These are phyloP conservation scores for Lasiodiplodia sp. DNA, from an alignment of 2,329 filamentous ascomycete genomes.

Conservation along the genomic window DNA sequence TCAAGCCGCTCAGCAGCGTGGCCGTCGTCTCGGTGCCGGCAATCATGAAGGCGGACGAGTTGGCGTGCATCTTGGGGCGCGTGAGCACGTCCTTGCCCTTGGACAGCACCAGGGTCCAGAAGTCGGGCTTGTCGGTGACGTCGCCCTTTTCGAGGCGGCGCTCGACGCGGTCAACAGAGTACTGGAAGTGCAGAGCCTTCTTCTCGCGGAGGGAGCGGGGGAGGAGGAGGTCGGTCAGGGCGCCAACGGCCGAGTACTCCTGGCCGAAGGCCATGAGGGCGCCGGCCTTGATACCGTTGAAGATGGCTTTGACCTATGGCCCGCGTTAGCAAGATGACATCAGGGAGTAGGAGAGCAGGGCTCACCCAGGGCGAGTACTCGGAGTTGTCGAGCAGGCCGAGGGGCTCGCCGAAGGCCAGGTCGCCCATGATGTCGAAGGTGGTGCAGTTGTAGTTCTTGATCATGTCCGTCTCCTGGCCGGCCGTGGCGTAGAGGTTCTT, in stretches of 20 bases:
- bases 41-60: constrained; percentile 34
- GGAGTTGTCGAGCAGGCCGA: constrained; percentile 33
- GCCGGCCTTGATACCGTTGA: constrained; percentile 35
- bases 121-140: constrained; percentile 24
- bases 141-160: neutral
- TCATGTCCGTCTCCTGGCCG: constrained; percentile 38
- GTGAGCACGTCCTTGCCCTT: neutral
- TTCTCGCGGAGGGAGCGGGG: neutral
- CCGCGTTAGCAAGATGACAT: no score
- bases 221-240: neutral
- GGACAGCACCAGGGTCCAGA: constrained; percentile 23
- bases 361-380: constrained; percentile 42
- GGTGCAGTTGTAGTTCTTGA: constrained; percentile 39
- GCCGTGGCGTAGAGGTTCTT: constrained; percentile 38
- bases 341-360: no score
- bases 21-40: constrained; percentile 40
- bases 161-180: neutral
- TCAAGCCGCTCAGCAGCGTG: constrained; percentile 43
- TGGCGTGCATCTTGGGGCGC: constrained; percentile 5
- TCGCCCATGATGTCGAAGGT: no score
- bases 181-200: neutral
- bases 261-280: neutral
- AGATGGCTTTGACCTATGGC: constrained; percentile 33
- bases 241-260: neutral
- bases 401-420: constrained; percentile 35